Percentiles rank a stretch among this genome's conserved stretches.
Conservation (phyloP, 441 rosid species). For the Isatis lusitanica region DNA sequence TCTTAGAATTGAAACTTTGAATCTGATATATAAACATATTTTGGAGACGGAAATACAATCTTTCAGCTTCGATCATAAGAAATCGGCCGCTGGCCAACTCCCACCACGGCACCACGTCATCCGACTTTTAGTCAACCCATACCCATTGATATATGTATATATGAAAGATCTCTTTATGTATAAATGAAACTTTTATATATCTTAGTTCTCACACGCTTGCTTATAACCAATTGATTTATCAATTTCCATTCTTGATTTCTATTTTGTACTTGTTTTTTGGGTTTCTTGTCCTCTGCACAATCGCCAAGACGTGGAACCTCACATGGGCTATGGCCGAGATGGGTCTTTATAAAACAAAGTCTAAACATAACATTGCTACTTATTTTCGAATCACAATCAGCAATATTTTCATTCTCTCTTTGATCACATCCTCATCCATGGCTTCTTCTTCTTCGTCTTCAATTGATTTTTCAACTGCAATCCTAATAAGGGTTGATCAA, state of each 20-base stretch:
- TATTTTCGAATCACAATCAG: not conserved
- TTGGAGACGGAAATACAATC: slow-evolving; percentile 18
- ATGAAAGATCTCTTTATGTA: slow-evolving; percentile 9
- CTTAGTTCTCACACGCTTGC: slow-evolving; percentile 31
- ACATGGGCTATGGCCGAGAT: slow-evolving; percentile 34
- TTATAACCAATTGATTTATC: slow-evolving; percentile 18
- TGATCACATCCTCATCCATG: slow-evolving; percentile 20
- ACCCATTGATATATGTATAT: not conserved
- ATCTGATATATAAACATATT: not conserved
- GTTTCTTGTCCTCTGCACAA: slow-evolving; percentile 16
- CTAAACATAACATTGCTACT: slow-evolving; percentile 5
- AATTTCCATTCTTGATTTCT: not conserved
- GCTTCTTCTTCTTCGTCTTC: slow-evolving; percentile 30
- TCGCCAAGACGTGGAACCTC: slow-evolving; percentile 39
- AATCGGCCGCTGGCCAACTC: slow-evolving; percentile 38
- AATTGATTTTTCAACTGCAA: slow-evolving; percentile 44
- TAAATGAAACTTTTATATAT: slow-evolving; percentile 16
- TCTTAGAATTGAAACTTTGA: not conserved
- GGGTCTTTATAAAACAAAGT: slow-evolving; percentile 28
- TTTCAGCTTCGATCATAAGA: slow-evolving; percentile 38
- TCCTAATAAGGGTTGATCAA: slow-evolving; percentile 60
- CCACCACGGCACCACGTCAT: slow-evolving; percentile 17
- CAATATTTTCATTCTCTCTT: slow-evolving; percentile 25
- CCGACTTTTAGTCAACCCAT: slow-evolving; percentile 28
- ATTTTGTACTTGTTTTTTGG: slow-evolving; percentile 2